These are phyloP conservation scores for Geotrichum phurueaensis DNA, from an alignment of 1,139 yeast genomes.

Conservation along the genomic window DNA sequence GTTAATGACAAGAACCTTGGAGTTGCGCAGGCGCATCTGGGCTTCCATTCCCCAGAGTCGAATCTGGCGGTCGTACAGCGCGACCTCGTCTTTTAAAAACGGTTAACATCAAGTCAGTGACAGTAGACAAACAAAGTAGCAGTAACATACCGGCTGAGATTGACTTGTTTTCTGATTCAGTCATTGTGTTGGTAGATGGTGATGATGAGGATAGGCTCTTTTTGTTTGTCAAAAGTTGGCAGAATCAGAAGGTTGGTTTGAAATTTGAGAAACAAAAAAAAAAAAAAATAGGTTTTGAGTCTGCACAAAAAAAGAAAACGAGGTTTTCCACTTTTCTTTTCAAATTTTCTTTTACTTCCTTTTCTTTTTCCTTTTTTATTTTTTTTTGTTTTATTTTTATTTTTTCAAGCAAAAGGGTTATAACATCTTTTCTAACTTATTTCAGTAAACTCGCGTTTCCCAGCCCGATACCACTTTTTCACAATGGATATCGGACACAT, in stretches of 20 bases:
- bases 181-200: conserved; percentile 2
- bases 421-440: not conserved
- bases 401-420: not conserved
- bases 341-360: not conserved
- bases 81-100: conserved; percentile 60
- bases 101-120: not conserved
- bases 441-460: not conserved
- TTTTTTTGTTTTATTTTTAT: no score
- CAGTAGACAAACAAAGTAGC: not conserved
- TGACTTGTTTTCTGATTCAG: conserved; percentile 5
- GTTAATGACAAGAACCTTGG: conserved; percentile 62
- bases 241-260: not conserved
- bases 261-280: not conserved
- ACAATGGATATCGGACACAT: conserved; percentile 70
- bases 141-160: conserved; percentile 19
- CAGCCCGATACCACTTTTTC: not conserved
- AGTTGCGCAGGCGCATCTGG: conserved; percentile 70
- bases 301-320: not conserved
- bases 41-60: conserved; percentile 96
- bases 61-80: conserved; percentile 90
- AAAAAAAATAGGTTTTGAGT: not conserved
- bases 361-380: not conserved
- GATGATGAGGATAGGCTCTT: not conserved
- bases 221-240: not conserved
- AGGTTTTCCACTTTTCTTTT: not conserved